Conservation (phyloP, 1,284 basidiomycete species). For the Caloboletus inedulis region DNA sequence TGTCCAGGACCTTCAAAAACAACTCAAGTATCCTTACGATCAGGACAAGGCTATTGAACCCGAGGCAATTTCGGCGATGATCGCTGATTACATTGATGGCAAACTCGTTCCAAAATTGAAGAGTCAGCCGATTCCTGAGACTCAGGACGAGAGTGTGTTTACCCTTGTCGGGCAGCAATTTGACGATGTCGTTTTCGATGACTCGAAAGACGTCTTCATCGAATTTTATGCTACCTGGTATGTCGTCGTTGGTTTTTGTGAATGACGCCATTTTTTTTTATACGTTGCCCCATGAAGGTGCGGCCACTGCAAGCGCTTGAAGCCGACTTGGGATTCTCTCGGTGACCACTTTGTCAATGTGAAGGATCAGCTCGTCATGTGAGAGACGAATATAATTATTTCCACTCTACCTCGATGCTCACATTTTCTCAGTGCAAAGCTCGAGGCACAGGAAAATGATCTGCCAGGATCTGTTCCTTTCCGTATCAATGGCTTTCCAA, state of each 20-base stretch:
- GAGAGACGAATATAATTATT: slow-evolving; percentile 30
- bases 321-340: slow-evolving; percentile 91
- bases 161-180: slow-evolving; percentile 89
- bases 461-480: slow-evolving; percentile 86
- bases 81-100: slow-evolving; percentile 68
- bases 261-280: not conserved
- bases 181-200: slow-evolving; percentile 82
- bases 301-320: slow-evolving; percentile 94
- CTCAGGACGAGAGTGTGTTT: slow-evolving; percentile 82
- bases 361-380: slow-evolving; percentile 85
- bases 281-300: slow-evolving; percentile 54
- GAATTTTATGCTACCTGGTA: slow-evolving; percentile 98
- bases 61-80: slow-evolving; percentile 57
- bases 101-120: slow-evolving; percentile 84
- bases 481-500: slow-evolving; percentile 89
- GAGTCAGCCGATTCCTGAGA: slow-evolving; percentile 83
- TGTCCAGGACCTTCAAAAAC: slow-evolving; percentile 80
- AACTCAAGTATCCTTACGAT: slow-evolving; percentile 89
- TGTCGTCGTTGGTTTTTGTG: slow-evolving; percentile 18
- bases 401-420: not conserved
- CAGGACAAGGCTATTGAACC: slow-evolving; percentile 61
- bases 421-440: slow-evolving; percentile 73
- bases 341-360: slow-evolving; percentile 79
- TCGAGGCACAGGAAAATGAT: slow-evolving; percentile 97
- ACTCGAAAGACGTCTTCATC: slow-evolving; percentile 91